phyloP scores from a whole-genome alignment of 1,284 basidiomycete genomes.

The Fomitopsis pinicola region DNA sequence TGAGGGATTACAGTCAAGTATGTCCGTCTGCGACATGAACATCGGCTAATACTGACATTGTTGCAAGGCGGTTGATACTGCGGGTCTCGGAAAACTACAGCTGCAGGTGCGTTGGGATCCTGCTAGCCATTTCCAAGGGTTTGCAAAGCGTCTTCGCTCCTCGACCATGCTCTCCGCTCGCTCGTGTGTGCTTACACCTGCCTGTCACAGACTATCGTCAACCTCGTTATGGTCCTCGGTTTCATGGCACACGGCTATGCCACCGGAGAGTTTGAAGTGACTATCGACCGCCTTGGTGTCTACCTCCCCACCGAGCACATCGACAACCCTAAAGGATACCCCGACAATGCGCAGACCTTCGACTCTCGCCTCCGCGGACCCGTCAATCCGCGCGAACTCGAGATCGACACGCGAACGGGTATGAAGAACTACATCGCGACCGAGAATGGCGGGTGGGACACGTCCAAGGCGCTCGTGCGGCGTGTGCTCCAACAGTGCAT shows the following conservation, averaged over 20 bases:
- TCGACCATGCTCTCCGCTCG: too few relatives aligned
- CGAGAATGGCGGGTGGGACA: constrained; percentile 81
- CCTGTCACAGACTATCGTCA: constrained; percentile 69
- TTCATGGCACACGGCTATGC: constrained; percentile 85
- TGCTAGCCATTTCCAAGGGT: too few relatives aligned
- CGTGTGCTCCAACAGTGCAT: constrained; percentile 75
- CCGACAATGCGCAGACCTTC: constrained; percentile 78
- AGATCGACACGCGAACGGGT: constrained; percentile 82
- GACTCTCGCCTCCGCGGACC: constrained; percentile 71
- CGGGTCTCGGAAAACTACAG: constrained; percentile 69
- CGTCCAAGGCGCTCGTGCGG: constrained; percentile 80
- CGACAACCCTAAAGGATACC: constrained; percentile 84
- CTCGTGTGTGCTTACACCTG: background rate
- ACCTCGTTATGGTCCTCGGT: constrained; percentile 87
- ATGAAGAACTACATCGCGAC: constrained; percentile 98
- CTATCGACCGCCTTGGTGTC: constrained; percentile 78
- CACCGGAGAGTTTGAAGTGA: constrained; percentile 88
- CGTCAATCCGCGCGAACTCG: constrained; percentile 76
- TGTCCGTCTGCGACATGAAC: constrained; percentile 7
- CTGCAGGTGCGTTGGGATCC: constrained; percentile 43
- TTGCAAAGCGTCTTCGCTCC: too few relatives aligned
- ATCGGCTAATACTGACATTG: background rate
- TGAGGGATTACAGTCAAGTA: constrained; percentile 79
- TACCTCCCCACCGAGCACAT: constrained; percentile 92
- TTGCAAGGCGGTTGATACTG: constrained; percentile 80